These are phyloP conservation scores for Sherardia arvensis DNA, from an alignment of 257 asterid genomes.

Conservation along the genomic window DNA sequence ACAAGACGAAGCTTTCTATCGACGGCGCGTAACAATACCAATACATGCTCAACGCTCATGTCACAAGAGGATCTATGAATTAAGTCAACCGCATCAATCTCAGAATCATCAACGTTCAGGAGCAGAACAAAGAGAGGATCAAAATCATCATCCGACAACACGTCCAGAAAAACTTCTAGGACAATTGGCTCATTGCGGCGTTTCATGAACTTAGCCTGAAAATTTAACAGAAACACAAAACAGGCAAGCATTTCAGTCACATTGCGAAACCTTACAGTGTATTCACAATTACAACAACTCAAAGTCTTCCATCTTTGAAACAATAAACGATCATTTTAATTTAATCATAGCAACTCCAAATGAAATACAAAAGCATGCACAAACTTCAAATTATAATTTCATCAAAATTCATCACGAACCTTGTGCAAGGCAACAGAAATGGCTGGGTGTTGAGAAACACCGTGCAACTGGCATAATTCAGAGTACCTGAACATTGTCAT, in stretches of 20 bases:
- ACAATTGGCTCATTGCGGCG: slow-evolving; percentile 42
- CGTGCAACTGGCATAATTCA: slow-evolving; percentile 50
- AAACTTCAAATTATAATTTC: neutral
- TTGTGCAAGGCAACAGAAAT: slow-evolving; percentile 54
- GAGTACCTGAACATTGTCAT: slow-evolving; percentile 42
- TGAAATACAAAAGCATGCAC: neutral
- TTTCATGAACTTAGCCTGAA: slow-evolving; percentile 69
- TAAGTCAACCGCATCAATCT: slow-evolving; percentile 82
- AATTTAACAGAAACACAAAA: slow-evolving; percentile 1
- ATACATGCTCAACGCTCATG: slow-evolving; percentile 50
- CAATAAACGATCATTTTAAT: too few relatives aligned
- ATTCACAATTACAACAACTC: too few relatives aligned
- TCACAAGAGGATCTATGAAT: slow-evolving; percentile 55
- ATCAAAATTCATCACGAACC: slow-evolving; percentile 37
- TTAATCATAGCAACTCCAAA: neutral
- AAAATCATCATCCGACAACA: slow-evolving; percentile 60
- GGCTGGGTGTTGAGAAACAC: slow-evolving; percentile 41
- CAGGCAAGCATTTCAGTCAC: neutral
- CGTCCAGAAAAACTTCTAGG: slow-evolving; percentile 52
- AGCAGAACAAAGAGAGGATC: slow-evolving; percentile 57
- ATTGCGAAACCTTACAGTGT: neutral
- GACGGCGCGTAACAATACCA: slow-evolving; percentile 55
- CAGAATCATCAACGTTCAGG: slow-evolving; percentile 54
- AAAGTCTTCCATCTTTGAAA: neutral
- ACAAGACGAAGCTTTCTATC: slow-evolving; percentile 67